A percentile compares a stretch with the other conserved stretches of the same genome.
Evolutionary conservation across 805 yeast species (phyloP).

Genomic region (Kodamaea nitidulidarum): DNA sequence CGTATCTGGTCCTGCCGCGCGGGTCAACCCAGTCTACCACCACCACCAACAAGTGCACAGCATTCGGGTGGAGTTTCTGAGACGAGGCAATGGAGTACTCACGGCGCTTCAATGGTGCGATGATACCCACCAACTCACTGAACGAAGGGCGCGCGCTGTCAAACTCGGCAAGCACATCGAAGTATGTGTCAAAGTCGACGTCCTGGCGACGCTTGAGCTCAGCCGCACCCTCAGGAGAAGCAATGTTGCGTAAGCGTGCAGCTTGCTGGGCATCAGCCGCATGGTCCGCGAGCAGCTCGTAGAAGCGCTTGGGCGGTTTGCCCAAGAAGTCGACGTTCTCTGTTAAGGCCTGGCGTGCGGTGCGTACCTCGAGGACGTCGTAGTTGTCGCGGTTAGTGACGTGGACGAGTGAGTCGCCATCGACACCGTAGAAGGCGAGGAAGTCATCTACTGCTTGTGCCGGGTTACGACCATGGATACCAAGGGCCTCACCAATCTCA

Average conservation of each 20-base stretch:
- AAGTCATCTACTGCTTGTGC: conserved; percentile 62
- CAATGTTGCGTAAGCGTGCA: conserved; percentile 56
- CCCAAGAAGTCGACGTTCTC: conserved; percentile 89
- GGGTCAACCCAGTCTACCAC: conserved; percentile 95
- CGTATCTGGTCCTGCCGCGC: conserved; percentile 79
- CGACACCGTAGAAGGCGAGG: conserved; percentile 65
- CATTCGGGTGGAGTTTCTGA: conserved; percentile 86
- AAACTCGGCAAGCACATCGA: conserved; percentile 76
- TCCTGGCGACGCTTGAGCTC: conserved; percentile 83
- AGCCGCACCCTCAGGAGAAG: conserved; percentile 73
- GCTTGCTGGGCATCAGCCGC: conserved; percentile 70
- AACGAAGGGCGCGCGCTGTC: conserved; percentile 75
- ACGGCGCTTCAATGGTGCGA: conserved; percentile 90
- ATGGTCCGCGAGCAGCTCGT: conserved; percentile 71
- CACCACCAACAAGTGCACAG: conserved; percentile 85
- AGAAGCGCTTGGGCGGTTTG: conserved; percentile 92
- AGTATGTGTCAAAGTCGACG: conserved; percentile 74
- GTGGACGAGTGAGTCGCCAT: conserved; percentile 64
- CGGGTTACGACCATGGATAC: conserved; percentile 87
- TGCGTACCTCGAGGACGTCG: conserved; percentile 61
- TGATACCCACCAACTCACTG: conserved; percentile 58
- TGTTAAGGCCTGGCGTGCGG: conserved; percentile 73
- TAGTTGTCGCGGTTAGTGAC: conserved; percentile 66
- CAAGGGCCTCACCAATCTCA: conserved; percentile 95
- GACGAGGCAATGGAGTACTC: conserved; percentile 98